Evolutionary conservation across 2,329 filamentous ascomycete genomes (phyloP), one percentile per base, ranked within the genome.

Genomic region (Lachnellula subtilissima): DNA sequence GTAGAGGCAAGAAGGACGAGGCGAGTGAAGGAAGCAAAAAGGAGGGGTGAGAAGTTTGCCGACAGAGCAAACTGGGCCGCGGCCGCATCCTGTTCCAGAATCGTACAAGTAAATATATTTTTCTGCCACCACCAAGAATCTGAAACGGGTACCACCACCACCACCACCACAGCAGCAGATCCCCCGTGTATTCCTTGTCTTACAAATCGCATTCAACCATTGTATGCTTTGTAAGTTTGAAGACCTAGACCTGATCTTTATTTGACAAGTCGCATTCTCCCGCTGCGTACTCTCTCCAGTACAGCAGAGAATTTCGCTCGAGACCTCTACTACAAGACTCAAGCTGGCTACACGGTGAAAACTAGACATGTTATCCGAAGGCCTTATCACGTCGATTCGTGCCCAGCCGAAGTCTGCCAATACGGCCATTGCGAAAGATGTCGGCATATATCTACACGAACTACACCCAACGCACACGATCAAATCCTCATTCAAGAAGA

Each of bases 401-500:
- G 83, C 83, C 23, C 77, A 79, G 47, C 82, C 78, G 4, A 71
- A 85, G 56, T 74, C 81, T 58, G 79, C 83, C 66, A 85, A 85
- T 68, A 85, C 83, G 2, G 79, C 82, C 61, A 76, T 86, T 52
- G 78, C 81, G 55, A 85, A 93, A 73, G 91, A 97, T 74, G 86
- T 91, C 50, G 91, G 89, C 65, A 91, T 97, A 69, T 94, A 95
- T 74, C 73, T 89, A 54, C 89, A 96, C 72, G 86, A 91, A 61
- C 81, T 91, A 65, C 88, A 91, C 66, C 92, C 92, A 42, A 81
- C 87, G 53, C 82, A 87, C 61, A 80, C 84, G n/a, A 83, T 91
- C 69, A 87, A 87, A 67, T 78, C 84, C 60, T 82, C 86, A 48
- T 92, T 94, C 80, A 97, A 97, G 79, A 97, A 96, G 76, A 96